phyloP scores from a whole-genome alignment of 495 filamentous ascomycete genomes.

The Penicillium mononematosum region DNA sequence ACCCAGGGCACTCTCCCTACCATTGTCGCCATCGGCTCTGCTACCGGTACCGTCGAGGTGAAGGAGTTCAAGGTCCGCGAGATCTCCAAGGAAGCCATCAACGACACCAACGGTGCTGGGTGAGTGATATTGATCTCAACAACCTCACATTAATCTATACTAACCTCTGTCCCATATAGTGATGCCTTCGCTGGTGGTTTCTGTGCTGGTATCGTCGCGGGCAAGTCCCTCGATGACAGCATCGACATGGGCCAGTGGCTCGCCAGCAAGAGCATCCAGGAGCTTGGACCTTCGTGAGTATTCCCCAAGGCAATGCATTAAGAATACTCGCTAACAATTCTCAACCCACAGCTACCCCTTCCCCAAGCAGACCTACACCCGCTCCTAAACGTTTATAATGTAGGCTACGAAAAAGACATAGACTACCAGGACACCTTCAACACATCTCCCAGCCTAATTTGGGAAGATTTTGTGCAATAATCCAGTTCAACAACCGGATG shows the following conservation, averaged over 20 bases:
- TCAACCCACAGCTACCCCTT: constrained; percentile 64
- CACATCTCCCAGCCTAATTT: constrained; percentile 20
- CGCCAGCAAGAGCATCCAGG: constrained; percentile 84
- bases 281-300: constrained; percentile 90
- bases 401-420: constrained; percentile 19
- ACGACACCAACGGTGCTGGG: constrained; percentile 95
- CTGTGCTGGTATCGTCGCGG: constrained; percentile 80
- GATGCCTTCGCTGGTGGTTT: constrained; percentile 97
- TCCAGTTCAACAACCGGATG: constrained; percentile 15
- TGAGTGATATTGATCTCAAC: constrained; percentile 35
- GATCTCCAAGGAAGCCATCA: constrained; percentile 72
- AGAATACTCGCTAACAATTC: constrained; percentile 10
- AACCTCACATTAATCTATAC: background rate
- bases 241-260: constrained; percentile 96
- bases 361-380: constrained; percentile 75
- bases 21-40: constrained; percentile 65
- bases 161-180: constrained; percentile 46
- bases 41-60: constrained; percentile 61
- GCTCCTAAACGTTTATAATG: constrained; percentile 29
- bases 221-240: constrained; percentile 69
- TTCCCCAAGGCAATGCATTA: constrained; percentile 8
- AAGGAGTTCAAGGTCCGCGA: constrained; percentile 77
- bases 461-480: constrained; percentile 22
- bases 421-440: constrained; percentile 23
- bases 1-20: constrained; percentile 93